Evolutionary conservation across 2,329 filamentous ascomycete species (phyloP).

Genomic region (Phialophora chinensis): DNA sequence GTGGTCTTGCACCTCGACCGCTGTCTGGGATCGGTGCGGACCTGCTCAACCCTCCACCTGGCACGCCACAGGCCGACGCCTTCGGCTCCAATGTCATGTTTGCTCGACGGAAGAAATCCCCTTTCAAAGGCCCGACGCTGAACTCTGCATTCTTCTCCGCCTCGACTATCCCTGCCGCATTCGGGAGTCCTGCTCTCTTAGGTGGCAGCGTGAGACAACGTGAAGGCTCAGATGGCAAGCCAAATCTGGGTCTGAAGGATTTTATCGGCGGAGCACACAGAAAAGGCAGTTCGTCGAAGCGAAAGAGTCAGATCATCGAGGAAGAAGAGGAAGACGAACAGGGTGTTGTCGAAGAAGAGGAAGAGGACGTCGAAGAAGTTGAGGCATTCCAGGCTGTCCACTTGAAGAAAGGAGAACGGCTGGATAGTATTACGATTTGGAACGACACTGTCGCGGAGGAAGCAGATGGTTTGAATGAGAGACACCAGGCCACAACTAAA

Average conservation of each 20-base stretch:
- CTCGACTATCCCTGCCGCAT: slow-evolving; percentile 39
- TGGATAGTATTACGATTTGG: slow-evolving; percentile 40
- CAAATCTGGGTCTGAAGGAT: slow-evolving; percentile 34
- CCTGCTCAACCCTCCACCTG: slow-evolving; percentile 11
- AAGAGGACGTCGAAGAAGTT: slow-evolving; percentile 45
- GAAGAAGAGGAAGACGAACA: slow-evolving; percentile 51
- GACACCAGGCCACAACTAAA: neutral
- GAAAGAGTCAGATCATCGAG: slow-evolving; percentile 45
- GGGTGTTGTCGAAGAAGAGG: slow-evolving; percentile 48
- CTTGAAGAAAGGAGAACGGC: slow-evolving; percentile 36
- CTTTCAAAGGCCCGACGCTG: slow-evolving; percentile 54
- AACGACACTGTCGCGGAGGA: slow-evolving; percentile 34
- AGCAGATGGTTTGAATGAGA: neutral
- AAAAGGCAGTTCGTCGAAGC: slow-evolving; percentile 46
- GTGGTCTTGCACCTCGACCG: slow-evolving; percentile 17
- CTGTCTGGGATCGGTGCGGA: slow-evolving; percentile 28
- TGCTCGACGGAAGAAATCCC: slow-evolving; percentile 53
- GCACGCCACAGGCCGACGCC: slow-evolving; percentile 21
- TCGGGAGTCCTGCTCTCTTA: slow-evolving; percentile 44
- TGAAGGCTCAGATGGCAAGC: slow-evolving; percentile 42
- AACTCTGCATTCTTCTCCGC: slow-evolving; percentile 47
- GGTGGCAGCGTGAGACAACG: slow-evolving; percentile 32
- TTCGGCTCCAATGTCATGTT: slow-evolving; percentile 51
- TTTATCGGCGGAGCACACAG: slow-evolving; percentile 34
- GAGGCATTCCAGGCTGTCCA: slow-evolving; percentile 38